Conservation (phyloP, 31 red algal genomes). For the Asparagopsis taxiformis region DNA sequence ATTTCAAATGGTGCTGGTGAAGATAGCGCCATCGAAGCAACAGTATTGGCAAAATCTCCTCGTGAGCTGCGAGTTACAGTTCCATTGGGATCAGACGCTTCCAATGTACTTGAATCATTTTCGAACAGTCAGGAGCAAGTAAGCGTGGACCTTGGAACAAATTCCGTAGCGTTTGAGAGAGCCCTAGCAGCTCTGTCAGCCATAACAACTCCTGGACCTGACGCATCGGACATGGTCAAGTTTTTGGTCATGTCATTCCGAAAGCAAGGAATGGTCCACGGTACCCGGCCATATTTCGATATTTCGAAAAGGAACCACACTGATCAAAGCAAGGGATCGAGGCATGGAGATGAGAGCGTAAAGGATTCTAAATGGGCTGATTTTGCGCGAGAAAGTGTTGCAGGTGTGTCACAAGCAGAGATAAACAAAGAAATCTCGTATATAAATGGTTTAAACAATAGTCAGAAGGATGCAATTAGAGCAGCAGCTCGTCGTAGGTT, state of each 20-base stretch:
- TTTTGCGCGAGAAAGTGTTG: constrained; percentile 14
- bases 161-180: constrained; percentile 35
- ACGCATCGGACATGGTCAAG: neutral
- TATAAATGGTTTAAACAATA: constrained; percentile 14
- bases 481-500: constrained; percentile 21
- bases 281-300: neutral
- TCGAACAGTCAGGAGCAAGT: neutral
- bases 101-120: neutral
- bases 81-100: constrained; percentile 24
- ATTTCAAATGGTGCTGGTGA: constrained; percentile 5
- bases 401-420: neutral
- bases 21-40: constrained; percentile 2
- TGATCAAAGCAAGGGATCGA: neutral
- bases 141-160: constrained; percentile 20
- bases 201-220: constrained; percentile 11
- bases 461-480: constrained; percentile 31
- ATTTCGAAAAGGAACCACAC: neutral
- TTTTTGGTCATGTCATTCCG: constrained; percentile 36
- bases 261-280: too few relatives aligned
- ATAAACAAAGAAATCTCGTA: constrained; percentile 5
- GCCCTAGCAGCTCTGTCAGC: constrained; percentile 15
- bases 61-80: constrained; percentile 13
- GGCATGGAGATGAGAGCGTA: neutral
- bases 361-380: neutral
- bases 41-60: constrained; percentile 4